Conservation (phyloP, 2,329 filamentous ascomycete species). For the Trichophyton equinum region DNA sequence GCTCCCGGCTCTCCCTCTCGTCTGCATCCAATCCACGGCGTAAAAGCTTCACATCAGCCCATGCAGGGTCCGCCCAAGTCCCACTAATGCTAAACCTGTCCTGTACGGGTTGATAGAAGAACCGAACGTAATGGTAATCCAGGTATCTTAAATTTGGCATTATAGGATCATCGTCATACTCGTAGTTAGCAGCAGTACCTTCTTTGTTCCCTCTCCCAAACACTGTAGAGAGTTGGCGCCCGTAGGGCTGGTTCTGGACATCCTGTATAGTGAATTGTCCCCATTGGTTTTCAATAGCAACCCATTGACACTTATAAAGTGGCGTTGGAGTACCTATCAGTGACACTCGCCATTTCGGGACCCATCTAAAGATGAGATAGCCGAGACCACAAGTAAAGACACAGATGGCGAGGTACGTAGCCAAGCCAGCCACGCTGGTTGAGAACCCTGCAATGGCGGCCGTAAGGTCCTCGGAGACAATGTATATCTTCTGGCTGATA, state of each 20-base stretch:
- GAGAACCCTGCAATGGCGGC: conserved; percentile 86
- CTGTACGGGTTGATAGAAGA: conserved; percentile 77
- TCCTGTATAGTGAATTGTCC: conserved; percentile 72
- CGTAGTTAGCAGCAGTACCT: conserved; percentile 50
- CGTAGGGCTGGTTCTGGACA: conserved; percentile 48
- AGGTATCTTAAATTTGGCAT: conserved; percentile 62
- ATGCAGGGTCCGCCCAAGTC: conserved; percentile 87
- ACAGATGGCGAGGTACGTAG: conserved; percentile 59
- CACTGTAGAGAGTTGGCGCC: conserved; percentile 50
- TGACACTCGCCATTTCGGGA: conserved; percentile 73
- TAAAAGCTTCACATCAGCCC: conserved; percentile 65
- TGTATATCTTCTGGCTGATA: conserved; percentile 79
- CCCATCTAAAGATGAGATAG: conserved; percentile 78
- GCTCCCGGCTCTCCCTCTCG: conserved; percentile 68
- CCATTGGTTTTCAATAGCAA: conserved; percentile 97
- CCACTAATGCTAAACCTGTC: conserved; percentile 80
- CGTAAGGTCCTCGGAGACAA: conserved; percentile 84
- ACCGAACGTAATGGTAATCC: conserved; percentile 87
- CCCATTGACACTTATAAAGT: conserved; percentile 70
- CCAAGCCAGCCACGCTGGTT: conserved; percentile 58
- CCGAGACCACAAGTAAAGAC: conserved; percentile 60
- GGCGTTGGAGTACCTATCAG: conserved; percentile 58
- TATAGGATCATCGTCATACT: conserved; percentile 62
- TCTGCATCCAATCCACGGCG: conserved; percentile 75
- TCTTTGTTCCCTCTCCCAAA: conserved; percentile 41